Evolutionary conservation across 192 early-diverging fungal species (phyloP).

Genomic region (Paraglomus brasilianum): DNA sequence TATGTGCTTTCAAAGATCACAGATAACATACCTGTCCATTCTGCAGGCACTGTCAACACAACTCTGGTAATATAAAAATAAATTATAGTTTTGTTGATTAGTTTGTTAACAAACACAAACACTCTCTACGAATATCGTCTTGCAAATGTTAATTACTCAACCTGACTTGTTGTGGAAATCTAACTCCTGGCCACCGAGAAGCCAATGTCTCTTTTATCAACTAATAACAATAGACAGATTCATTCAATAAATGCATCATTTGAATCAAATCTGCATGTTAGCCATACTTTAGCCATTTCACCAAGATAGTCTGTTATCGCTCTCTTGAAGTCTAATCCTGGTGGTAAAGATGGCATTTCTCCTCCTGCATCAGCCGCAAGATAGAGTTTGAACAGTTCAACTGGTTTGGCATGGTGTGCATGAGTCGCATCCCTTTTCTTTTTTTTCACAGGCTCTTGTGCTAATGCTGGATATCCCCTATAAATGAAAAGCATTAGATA

Average conservation of each 20-base stretch:
- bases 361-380: slow-evolving; percentile 46
- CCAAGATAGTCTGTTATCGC: slow-evolving; percentile 58
- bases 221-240: not conserved
- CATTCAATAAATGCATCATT: not conserved
- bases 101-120: too few species aligned
- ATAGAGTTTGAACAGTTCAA: slow-evolving; percentile 48
- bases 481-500: too few species aligned
- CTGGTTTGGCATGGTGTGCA: slow-evolving; percentile 8
- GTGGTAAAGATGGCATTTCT: slow-evolving; percentile 44
- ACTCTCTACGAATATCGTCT: too few species aligned
- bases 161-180: not conserved
- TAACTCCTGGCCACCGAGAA: slow-evolving; percentile 26
- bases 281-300: slow-evolving; percentile 26
- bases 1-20: not conserved
- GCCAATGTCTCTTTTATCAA: slow-evolving; percentile 8
- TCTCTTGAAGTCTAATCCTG: slow-evolving; percentile 47
- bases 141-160: too few species aligned
- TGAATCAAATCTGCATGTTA: not conserved
- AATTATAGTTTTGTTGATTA: not conserved
- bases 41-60: slow-evolving; percentile 21
- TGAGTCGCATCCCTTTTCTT: not conserved
- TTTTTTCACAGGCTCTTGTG: slow-evolving; percentile 24
- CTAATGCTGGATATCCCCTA: slow-evolving; percentile 28
- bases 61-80: not conserved
- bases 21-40: slow-evolving; percentile 13